Evolutionary conservation across 495 filamentous ascomycete genomes (phyloP).

Genomic region (Friedmanniomyces simplex): DNA sequence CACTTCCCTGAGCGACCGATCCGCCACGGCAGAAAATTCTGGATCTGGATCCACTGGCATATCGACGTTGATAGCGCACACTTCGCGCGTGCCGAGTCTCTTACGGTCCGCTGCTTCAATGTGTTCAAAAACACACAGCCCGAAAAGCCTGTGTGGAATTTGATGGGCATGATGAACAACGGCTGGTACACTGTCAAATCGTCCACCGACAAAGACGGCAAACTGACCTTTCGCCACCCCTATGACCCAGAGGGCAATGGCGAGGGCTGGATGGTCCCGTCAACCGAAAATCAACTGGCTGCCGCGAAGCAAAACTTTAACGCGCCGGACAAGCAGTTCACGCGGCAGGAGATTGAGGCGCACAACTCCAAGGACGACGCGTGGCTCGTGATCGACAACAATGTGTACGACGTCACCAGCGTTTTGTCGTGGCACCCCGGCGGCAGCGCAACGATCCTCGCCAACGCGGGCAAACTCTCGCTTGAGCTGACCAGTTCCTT

Average conservation of each 20-base stretch:
- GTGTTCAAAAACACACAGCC: constrained; percentile 20
- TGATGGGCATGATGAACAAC: constrained; percentile 33
- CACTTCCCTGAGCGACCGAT: constrained; percentile 17
- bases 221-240: constrained; percentile 16
- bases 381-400: constrained; percentile 27
- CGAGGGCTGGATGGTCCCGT: constrained; percentile 19
- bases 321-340: constrained; percentile 28
- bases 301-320: constrained; percentile 18
- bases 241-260: constrained; percentile 10
- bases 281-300: constrained; percentile 20
- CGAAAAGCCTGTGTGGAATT: constrained; percentile 7
- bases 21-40: constrained; percentile 18
- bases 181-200: constrained; percentile 26
- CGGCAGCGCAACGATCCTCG: constrained; percentile 26
- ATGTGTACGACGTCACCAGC: constrained; percentile 26
- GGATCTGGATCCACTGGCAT: constrained; percentile 18
- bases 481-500: constrained; percentile 28
- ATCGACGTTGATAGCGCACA: constrained; percentile 10
- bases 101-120: constrained; percentile 10
- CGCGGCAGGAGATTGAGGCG: constrained; percentile 20
- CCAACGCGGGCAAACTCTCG: constrained; percentile 26
- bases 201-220: constrained; percentile 16
- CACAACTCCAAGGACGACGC: constrained; percentile 16
- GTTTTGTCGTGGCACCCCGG: constrained; percentile 27
- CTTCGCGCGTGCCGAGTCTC: constrained; percentile 3